These are phyloP conservation scores for Saposhnikovia divaricata DNA, from an alignment of 129 eudicot species.

Conservation along the genomic window DNA sequence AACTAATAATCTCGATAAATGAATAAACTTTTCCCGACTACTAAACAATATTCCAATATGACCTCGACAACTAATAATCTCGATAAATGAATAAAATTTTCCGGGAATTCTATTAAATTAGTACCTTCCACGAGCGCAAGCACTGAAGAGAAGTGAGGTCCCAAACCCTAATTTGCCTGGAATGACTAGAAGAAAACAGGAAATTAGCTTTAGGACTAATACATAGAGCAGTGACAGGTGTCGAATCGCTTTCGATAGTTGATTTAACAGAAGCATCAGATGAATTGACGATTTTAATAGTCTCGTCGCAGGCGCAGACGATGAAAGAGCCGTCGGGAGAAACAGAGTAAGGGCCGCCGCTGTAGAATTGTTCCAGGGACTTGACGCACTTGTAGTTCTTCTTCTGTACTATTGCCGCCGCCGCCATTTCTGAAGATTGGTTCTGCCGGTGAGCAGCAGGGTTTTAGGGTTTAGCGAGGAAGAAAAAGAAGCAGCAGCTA, in stretches of 20 bases:
- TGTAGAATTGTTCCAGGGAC: slow-evolving; percentile 68
- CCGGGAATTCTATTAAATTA: not conserved
- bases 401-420: slow-evolving; percentile 46
- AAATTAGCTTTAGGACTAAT: slow-evolving; percentile 56
- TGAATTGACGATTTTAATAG: slow-evolving; percentile 72
- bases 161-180: slow-evolving; percentile 89
- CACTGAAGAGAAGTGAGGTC: slow-evolving; percentile 65
- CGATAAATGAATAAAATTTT: too few relatives aligned
- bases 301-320: slow-evolving; percentile 72
- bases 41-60: too few relatives aligned
- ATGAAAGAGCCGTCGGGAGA: slow-evolving; percentile 72
- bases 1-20: too few relatives aligned
- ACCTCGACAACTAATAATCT: too few relatives aligned
- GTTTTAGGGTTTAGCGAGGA: not conserved
- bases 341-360: slow-evolving; percentile 74
- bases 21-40: too few relatives aligned
- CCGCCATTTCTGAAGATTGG: not conserved
- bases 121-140: slow-evolving; percentile 90
- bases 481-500: not conserved
- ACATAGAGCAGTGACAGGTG: slow-evolving; percentile 57
- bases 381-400: slow-evolving; percentile 56
- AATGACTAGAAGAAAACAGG: slow-evolving; percentile 69
- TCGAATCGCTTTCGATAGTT: slow-evolving; percentile 80
- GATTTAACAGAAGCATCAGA: slow-evolving; percentile 67
- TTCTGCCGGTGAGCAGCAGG: not conserved